Percentiles rank a stretch among this genome's conserved stretches.
These are phyloP conservation scores for Talaromyces marneffei DNA, from an alignment of 2,329 filamentous ascomycete genomes.

Conservation along the genomic window DNA sequence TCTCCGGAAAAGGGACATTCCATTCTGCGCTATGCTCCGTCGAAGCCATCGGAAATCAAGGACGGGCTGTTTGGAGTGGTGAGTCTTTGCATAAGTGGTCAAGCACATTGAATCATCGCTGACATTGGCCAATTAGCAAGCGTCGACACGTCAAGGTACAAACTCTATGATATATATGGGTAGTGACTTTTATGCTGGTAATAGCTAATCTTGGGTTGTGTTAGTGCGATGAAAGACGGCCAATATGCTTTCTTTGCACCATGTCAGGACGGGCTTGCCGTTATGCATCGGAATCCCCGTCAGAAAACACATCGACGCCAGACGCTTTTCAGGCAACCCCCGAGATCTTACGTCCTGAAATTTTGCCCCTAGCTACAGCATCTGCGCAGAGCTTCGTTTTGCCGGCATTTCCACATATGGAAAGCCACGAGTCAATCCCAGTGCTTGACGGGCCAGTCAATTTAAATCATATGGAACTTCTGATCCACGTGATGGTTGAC, in stretches of 20 bases:
- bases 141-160: conserved; percentile 11
- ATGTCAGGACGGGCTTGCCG: conserved; percentile 10
- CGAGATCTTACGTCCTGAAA: neutral
- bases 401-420: neutral
- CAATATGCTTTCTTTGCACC: conserved; percentile 7
- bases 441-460: neutral
- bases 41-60: conserved; percentile 11
- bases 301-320: neutral
- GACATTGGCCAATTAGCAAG: conserved; percentile 2
- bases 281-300: neutral
- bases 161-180: neutral
- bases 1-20: neutral
- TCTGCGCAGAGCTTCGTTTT: neutral
- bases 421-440: neutral
- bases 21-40: conserved; percentile 1
- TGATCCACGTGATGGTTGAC: neutral
- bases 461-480: conserved; percentile 10
- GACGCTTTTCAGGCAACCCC: neutral
- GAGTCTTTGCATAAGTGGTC: neutral
- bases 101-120: neutral
- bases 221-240: conserved; percentile 10
- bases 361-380: neutral
- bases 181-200: neutral
- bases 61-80: conserved; percentile 12
- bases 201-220: neutral